A percentile compares a stretch with the other conserved stretches of the same genome.
Evolutionary conservation across 2,329 filamentous ascomycete species (phyloP).

Genomic region (Phyllosticta paracitricarpa): DNA sequence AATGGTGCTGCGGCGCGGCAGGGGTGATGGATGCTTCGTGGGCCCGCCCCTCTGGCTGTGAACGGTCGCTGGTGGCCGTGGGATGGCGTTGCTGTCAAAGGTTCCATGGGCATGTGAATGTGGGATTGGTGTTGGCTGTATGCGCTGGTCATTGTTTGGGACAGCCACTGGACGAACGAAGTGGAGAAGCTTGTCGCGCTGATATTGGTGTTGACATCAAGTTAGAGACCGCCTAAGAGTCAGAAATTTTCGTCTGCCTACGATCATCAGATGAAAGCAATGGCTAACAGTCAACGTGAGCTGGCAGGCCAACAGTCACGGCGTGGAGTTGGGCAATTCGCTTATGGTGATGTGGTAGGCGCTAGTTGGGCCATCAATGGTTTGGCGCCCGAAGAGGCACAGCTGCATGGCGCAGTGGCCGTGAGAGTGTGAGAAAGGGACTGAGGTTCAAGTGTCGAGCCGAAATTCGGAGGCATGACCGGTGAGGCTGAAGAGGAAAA

Average conservation of each 20-base stretch:
- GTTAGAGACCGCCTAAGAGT: not conserved
- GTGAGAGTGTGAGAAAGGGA: not conserved
- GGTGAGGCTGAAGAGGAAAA: not conserved
- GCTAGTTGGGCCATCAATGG: not conserved
- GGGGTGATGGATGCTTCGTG: not conserved
- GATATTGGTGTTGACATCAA: not conserved
- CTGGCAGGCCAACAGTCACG: not conserved
- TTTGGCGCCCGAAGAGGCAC: not conserved
- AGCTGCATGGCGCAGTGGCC: not conserved
- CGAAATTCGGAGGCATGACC: not conserved
- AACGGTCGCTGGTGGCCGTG: not conserved
- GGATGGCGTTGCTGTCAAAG: not conserved
- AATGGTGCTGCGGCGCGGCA: not conserved
- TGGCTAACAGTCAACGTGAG: not conserved
- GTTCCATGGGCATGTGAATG: not conserved
- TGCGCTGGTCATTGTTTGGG: not conserved
- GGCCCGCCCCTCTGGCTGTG: not conserved
- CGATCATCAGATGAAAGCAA: too few species aligned
- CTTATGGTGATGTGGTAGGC: not conserved
- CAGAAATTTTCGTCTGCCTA: not conserved
- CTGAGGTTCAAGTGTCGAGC: not conserved
- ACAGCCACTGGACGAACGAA: too few species aligned
- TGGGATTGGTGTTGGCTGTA: not conserved
- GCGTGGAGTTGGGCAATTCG: not conserved
- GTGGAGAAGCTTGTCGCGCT: not conserved